phyloP scores from a whole-genome alignment of 768 basidiomycete species.

The Paxillus rubicundulus region DNA sequence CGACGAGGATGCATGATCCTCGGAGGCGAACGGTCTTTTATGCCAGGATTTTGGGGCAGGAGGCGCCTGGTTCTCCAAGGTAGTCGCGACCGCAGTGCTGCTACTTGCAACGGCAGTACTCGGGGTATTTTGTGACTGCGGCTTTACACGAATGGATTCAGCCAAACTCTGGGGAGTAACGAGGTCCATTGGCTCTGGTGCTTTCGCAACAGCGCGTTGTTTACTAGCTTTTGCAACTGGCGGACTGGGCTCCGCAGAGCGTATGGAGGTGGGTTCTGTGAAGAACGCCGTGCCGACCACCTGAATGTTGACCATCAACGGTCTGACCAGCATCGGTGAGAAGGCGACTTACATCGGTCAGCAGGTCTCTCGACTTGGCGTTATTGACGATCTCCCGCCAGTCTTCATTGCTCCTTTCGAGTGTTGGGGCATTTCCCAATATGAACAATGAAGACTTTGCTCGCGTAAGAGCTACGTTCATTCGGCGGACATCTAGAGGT shows the following conservation, averaged over 20 bases:
- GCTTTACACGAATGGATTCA: constrained; percentile 28
- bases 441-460: constrained; percentile 93
- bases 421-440: constrained; percentile 84
- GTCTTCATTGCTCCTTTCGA: constrained; percentile 77
- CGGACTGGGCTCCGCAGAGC: constrained; percentile 15
- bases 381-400: constrained; percentile 81
- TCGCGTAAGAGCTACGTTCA: constrained; percentile 99
- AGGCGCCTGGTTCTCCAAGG: constrained; percentile 7
- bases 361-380: constrained; percentile 59
- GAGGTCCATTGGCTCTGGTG: constrained; percentile 32
- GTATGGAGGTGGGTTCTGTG: constrained; percentile 23
- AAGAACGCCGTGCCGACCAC: constrained; percentile 41
- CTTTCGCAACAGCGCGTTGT: constrained; percentile 15
- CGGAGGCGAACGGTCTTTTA: constrained; percentile 19
- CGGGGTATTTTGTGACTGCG: constrained; percentile 12
- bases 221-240: constrained; percentile 22
- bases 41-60: constrained; percentile 7
- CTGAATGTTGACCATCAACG: constrained; percentile 10
- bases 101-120: background rate
- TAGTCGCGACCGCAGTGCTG: constrained; percentile 1
- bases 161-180: constrained; percentile 38
- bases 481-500: constrained; percentile 68
- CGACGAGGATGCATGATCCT: constrained; percentile 16
- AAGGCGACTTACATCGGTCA: constrained; percentile 53
- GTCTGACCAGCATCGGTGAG: background rate